phyloP scores from a whole-genome alignment of 176 grass and related monocot genomes.

The Hordeum vulgare region MorexV3_pseudomolecules_assembly NC_058520.1:88752670-88753169 shows the following conservation, averaged over 20 bases:
- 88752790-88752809: too few species aligned
- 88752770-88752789: too few species aligned
- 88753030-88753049: slow-evolving; percentile 40
- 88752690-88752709: too few species aligned
- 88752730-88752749: too few species aligned
- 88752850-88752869: too few species aligned
- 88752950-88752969: slow-evolving; percentile 30
- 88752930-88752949: not conserved
- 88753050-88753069: slow-evolving; percentile 30
- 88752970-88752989: not conserved
- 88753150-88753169: slow-evolving; percentile 19
- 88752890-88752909: not conserved
- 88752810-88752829: too few species aligned
- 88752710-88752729: too few species aligned
- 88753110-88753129: not conserved
- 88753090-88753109: slow-evolving; percentile 9
- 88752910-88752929: not conserved
- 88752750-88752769: too few species aligned
- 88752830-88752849: too few species aligned
- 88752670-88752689: too few species aligned
- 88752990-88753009: slow-evolving; percentile 24
- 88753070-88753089: slow-evolving; percentile 23
- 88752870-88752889: too few species aligned
- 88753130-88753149: slow-evolving; percentile 42
- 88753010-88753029: slow-evolving; percentile 33